Evolutionary conservation across 495 filamentous ascomycete species (phyloP).

Genomic region (Penicillium angulare): DNA sequence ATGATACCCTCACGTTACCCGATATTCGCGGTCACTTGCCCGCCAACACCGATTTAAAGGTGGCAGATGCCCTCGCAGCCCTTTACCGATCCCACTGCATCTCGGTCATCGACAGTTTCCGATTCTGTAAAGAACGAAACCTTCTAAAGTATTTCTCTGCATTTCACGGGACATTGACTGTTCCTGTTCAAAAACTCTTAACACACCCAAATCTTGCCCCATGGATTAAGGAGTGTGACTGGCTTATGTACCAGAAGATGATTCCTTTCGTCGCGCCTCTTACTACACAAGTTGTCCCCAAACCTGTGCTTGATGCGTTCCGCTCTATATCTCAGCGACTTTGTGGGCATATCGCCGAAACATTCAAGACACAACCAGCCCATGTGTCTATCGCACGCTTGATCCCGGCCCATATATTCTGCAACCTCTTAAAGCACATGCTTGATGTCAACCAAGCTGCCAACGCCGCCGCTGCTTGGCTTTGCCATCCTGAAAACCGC

Average conservation of each 20-base stretch:
- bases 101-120: constrained; percentile 88
- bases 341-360: constrained; percentile 69
- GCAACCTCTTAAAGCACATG: constrained; percentile 76
- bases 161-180: constrained; percentile 92
- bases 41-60: constrained; percentile 70
- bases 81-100: constrained; percentile 94
- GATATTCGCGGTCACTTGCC: constrained; percentile 76
- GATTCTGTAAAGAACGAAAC: constrained; percentile 91
- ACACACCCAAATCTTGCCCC: constrained; percentile 75
- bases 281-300: constrained; percentile 84
- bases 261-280: constrained; percentile 82
- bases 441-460: constrained; percentile 89
- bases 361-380: constrained; percentile 74
- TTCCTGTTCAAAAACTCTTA: constrained; percentile 94
- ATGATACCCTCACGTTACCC: constrained; percentile 72
- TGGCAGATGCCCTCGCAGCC: constrained; percentile 75
- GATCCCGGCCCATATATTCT: constrained; percentile 85
- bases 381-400: constrained; percentile 86
- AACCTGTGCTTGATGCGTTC: constrained; percentile 77
- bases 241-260: constrained; percentile 95
- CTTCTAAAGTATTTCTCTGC: constrained; percentile 94
- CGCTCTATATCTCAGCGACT: constrained; percentile 79
- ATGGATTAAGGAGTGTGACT: constrained; percentile 95
- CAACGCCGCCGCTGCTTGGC: constrained; percentile 48
- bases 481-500: constrained; percentile 47